phyloP scores from a whole-genome alignment of 2,329 filamentous ascomycete genomes.

The Aspergillus ruber region DNA sequence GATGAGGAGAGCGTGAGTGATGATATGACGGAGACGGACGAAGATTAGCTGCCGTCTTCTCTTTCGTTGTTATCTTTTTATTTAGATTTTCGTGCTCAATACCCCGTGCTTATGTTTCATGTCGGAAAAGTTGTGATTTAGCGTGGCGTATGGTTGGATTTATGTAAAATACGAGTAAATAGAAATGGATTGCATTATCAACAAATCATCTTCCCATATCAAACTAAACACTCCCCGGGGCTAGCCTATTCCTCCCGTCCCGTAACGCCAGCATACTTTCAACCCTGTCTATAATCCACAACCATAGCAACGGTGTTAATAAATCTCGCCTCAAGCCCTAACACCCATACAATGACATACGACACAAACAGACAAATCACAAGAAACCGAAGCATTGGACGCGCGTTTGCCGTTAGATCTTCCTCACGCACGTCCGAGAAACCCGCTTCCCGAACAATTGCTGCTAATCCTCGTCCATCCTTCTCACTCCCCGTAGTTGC shows the following conservation, averaged over 20 bases:
- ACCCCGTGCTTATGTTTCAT: not conserved
- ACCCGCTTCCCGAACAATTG: too few species aligned
- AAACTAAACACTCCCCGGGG: too few species aligned
- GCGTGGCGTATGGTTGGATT: conserved; percentile 18
- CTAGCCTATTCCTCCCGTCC: not conserved
- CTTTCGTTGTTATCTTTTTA: not conserved
- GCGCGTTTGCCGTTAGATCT: too few species aligned
- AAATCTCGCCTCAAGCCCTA: not conserved
- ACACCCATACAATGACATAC: too few species aligned
- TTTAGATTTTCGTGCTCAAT: conserved; percentile 1
- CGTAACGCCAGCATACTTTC: not conserved
- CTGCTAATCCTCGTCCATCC: not conserved
- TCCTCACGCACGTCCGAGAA: too few species aligned
- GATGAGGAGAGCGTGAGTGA: conserved; percentile 34
- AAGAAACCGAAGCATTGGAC: too few species aligned
- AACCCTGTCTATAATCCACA: not conserved
- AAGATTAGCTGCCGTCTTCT: conserved; percentile 23
- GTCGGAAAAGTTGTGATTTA: conserved; percentile 6
- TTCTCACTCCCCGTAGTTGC: not conserved
- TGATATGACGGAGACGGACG: conserved; percentile 38
- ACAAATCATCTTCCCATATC: too few species aligned
- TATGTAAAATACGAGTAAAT: too few species aligned
- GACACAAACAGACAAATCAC: too few species aligned
- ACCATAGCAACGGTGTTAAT: not conserved
- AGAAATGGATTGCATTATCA: too few species aligned